phyloP scores from a whole-genome alignment of 805 yeast genomes.

The Metschnikowia noctiluminum region DNA sequence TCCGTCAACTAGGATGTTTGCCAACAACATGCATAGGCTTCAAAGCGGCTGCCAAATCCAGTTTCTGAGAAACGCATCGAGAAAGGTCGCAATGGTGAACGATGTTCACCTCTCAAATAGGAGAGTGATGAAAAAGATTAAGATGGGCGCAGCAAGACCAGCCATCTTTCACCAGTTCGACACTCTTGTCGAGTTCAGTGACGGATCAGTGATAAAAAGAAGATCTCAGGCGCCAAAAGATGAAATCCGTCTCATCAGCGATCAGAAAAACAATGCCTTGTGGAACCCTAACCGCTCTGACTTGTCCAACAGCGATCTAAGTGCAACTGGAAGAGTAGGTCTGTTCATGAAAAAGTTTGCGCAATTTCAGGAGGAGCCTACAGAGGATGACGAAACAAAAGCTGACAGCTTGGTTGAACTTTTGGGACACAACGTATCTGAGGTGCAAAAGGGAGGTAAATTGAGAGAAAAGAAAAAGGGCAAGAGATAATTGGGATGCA shows the following conservation, averaged over 20 bases:
- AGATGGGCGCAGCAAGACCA: slow-evolving; percentile 85
- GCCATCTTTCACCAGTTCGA: slow-evolving; percentile 90
- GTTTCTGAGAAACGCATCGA: slow-evolving; percentile 10
- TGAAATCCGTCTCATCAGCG: slow-evolving; percentile 80
- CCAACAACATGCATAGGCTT: not conserved
- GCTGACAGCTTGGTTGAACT: slow-evolving; percentile 55
- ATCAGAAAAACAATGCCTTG: slow-evolving; percentile 78
- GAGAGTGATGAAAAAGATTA: slow-evolving; percentile 67
- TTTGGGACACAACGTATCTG: slow-evolving; percentile 54
- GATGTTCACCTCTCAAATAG: slow-evolving; percentile 43
- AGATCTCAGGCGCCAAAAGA: slow-evolving; percentile 84
- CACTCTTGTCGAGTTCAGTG: slow-evolving; percentile 83
- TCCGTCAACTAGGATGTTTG: not conserved
- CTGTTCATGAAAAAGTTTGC: slow-evolving; percentile 69
- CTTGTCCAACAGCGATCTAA: slow-evolving; percentile 69
- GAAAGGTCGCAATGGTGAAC: slow-evolving; percentile 25
- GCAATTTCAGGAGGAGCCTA: slow-evolving; percentile 30
- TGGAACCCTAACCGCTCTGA: slow-evolving; percentile 91
- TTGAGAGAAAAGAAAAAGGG: slow-evolving; percentile 43
- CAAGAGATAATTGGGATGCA: slow-evolving; percentile 20
- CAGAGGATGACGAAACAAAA: slow-evolving; percentile 28
- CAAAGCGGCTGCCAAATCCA: slow-evolving; percentile 6
- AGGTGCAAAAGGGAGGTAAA: slow-evolving; percentile 56
- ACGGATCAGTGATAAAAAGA: slow-evolving; percentile 85
- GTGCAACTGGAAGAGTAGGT: slow-evolving; percentile 76